A percentile compares a stretch with the other conserved stretches of the same genome.
Conservation (phyloP, 2,329 filamentous ascomycete species). For the Allantophomopsis cytisporea region DNA sequence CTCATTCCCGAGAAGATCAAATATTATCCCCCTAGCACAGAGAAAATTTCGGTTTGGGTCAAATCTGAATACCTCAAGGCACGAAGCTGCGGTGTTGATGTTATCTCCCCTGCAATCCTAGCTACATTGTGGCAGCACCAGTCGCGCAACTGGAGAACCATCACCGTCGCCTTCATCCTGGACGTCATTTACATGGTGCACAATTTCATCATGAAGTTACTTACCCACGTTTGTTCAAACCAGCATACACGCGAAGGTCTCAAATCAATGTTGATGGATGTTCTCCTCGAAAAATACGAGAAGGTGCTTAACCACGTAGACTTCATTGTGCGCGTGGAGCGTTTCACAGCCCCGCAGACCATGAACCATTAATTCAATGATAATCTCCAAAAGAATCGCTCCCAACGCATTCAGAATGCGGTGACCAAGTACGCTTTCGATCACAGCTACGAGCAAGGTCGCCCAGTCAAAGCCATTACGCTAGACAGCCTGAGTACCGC, state of each 20-base stretch:
- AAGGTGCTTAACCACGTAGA: constrained; percentile 30
- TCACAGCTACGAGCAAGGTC: too few species aligned
- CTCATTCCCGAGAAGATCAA: too few species aligned
- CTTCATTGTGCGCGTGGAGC: constrained; percentile 38
- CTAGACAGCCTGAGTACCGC: too few species aligned
- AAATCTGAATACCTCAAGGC: constrained; percentile 1
- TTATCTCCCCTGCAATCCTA: neutral
- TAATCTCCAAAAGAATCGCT: constrained; percentile 8
- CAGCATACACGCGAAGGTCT: constrained; percentile 26
- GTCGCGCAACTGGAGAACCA: constrained; percentile 33
- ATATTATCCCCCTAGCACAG: neutral
- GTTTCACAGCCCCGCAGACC: constrained; percentile 28
- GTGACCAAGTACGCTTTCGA: too few species aligned
- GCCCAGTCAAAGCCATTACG: too few species aligned
- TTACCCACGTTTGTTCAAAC: constrained; percentile 16
- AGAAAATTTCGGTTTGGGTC: constrained; percentile 1
- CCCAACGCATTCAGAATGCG: constrained; percentile 34
- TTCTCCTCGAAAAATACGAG: constrained; percentile 28
- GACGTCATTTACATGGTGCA: constrained; percentile 36
- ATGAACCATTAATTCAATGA: constrained; percentile 37
- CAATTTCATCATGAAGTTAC: constrained; percentile 19
- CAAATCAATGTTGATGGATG: neutral
- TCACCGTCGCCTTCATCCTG: constrained; percentile 34
- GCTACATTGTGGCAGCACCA: constrained; percentile 26
- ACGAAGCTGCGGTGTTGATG: neutral